Conservation (phyloP, 495 filamentous ascomycete species). For the Penicillium waksmanii region DNA sequence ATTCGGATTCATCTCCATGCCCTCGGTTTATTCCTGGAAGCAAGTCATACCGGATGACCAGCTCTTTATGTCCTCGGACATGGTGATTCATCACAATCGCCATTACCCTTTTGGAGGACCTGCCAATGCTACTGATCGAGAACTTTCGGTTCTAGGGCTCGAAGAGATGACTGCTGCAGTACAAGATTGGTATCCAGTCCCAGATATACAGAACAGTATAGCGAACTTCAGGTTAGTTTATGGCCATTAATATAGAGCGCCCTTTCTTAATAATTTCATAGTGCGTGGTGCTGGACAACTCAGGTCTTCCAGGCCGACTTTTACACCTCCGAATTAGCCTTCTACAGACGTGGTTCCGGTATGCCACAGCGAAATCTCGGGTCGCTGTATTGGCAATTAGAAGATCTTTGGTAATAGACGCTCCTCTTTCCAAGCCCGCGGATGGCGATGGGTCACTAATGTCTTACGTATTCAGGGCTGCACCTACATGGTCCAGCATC, state of each 20-base stretch:
- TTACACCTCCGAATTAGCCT: constrained; percentile 65
- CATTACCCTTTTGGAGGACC: constrained; percentile 59
- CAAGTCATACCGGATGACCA: constrained; percentile 55
- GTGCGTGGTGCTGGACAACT: constrained; percentile 68
- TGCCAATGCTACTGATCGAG: constrained; percentile 44
- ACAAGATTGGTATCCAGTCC: constrained; percentile 62
- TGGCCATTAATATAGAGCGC: not conserved
- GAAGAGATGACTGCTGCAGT: constrained; percentile 67
- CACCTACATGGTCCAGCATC: constrained; percentile 67
- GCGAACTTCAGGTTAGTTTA: constrained; percentile 57
- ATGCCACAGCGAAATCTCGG: constrained; percentile 64
- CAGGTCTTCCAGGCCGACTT: constrained; percentile 73
- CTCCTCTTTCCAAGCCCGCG: not conserved
- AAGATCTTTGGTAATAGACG: constrained; percentile 64
- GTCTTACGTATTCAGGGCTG: constrained; percentile 21
- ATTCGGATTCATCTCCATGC: constrained; percentile 71
- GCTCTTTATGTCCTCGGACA: constrained; percentile 62
- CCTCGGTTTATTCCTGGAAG: constrained; percentile 63
- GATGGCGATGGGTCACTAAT: not conserved
- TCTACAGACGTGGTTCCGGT: constrained; percentile 67
- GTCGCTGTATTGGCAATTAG: constrained; percentile 69
- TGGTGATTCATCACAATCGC: constrained; percentile 65
- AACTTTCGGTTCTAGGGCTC: constrained; percentile 49
- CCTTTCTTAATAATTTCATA: constrained; percentile 15
- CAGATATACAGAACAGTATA: constrained; percentile 55